Evolutionary conservation across 257 asterid species (phyloP), one percentile per base, ranked within the genome.

Genomic region (Capsicum rhomboideum): DNA sequence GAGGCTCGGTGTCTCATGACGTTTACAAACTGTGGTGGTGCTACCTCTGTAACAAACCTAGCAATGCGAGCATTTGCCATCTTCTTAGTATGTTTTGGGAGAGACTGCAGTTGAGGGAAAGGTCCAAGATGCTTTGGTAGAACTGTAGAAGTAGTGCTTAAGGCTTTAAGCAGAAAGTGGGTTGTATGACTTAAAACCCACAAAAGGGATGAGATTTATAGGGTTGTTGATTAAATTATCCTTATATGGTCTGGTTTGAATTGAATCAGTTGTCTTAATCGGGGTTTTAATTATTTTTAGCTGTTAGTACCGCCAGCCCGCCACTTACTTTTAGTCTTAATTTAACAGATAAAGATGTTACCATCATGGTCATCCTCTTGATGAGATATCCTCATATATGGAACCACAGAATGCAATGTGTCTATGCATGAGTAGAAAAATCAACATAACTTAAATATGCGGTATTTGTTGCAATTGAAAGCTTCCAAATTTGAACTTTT

Each of bases 31-130:
- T 90, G 96, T 14, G 94, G 93, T 0, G 97, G 97, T 20, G 96
- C 96, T 11, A 87, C 96, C 71, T 92, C 96, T 0, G 89, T 90
- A 6, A 92, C 83, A 23, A 91, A 92, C 83, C 95, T 86, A 2
- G 92, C 96, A 8, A 92, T 46, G 56, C 94, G 91, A 50, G 86
- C 90, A 85, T 84, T 93, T 61, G 92, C 93, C 96, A 93, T 93
- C 74, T 79, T 46, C 52, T 13, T n/a, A n/a, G 40, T 18, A 23
- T 31, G 3, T 44, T 44, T 9, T 59, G 29, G 42, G 46, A 23
- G 29, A 26, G 42, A 10, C 4, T 11, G 7, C 34, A 12, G 42
- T 63, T 63, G 71, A 63, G 40, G 10, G 42, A 28, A 63, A 28
- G 71, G 20, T 63, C 20, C 18, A 10, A 16, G 13, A 26, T n/a